These are phyloP conservation scores for Leccinum cinnamomeum DNA, from an alignment of 1,284 basidiomycete species.

Conservation along the genomic window DNA sequence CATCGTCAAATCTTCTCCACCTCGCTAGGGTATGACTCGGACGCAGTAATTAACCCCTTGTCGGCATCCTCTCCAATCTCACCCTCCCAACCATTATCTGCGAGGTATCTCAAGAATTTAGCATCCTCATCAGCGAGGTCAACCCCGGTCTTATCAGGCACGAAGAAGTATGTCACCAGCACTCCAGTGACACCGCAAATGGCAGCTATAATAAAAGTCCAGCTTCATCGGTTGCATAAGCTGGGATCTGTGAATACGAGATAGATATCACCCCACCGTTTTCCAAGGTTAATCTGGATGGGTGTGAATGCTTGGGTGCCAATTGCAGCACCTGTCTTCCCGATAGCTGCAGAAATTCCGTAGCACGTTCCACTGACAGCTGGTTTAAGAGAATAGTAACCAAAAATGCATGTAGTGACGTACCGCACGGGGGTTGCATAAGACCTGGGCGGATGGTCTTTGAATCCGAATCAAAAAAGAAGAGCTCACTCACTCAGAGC, in stretches of 20 bases:
- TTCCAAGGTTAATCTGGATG: constrained; percentile 66
- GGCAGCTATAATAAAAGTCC: constrained; percentile 73
- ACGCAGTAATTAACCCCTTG: constrained; percentile 33
- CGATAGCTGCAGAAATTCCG: constrained; percentile 69
- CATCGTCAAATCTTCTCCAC: constrained; percentile 11
- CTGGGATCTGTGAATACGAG: not conserved
- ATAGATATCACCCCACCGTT: constrained; percentile 42
- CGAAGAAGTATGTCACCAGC: constrained; percentile 66
- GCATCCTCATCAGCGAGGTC: constrained; percentile 70
- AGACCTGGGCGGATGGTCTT: constrained; percentile 39
- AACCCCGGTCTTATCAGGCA: constrained; percentile 66
- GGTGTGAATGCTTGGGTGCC: constrained; percentile 79
- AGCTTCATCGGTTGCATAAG: constrained; percentile 40
- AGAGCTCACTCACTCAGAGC: constrained; percentile 51
- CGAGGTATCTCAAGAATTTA: constrained; percentile 60
- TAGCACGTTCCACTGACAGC: constrained; percentile 61
- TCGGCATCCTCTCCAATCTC: constrained; percentile 59
- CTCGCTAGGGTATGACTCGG: constrained; percentile 7
- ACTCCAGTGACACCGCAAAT: constrained; percentile 64
- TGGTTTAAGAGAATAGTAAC: not conserved
- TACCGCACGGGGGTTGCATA: constrained; percentile 68
- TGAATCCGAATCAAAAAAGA: constrained; percentile 7
- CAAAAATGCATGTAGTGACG: constrained; percentile 3
- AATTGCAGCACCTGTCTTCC: constrained; percentile 75
- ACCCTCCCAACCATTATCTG: constrained; percentile 66